Conservation (phyloP, 1,284 basidiomycete species). For the Apiotrichum siamense region DNA sequence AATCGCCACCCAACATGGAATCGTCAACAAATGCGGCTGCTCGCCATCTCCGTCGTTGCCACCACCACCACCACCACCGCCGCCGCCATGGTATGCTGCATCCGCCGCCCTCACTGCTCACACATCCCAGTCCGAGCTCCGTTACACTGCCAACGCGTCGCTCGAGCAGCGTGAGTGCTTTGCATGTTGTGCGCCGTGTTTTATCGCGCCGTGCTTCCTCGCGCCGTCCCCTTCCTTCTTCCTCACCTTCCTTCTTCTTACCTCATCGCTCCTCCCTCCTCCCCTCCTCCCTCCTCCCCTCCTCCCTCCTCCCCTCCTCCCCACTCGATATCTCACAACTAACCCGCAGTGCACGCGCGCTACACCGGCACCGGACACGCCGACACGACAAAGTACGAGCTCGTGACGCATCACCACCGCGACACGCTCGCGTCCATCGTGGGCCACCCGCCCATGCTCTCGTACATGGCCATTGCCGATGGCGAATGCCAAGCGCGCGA, state of each 20-base stretch:
- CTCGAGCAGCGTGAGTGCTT: constrained; percentile 73
- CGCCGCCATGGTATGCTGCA: too few species aligned
- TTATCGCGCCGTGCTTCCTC: too few species aligned
- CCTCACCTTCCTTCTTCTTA: background rate
- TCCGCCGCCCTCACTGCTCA: background rate
- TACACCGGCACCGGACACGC: constrained; percentile 95
- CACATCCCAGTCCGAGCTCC: constrained; percentile 60
- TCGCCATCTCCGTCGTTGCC: background rate
- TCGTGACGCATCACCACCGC: constrained; percentile 94
- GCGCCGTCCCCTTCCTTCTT: too few species aligned
- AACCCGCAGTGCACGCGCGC: constrained; percentile 75
- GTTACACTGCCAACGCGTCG: constrained; percentile 91
- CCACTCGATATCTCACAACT: constrained; percentile 11
- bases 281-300: constrained; percentile 2
- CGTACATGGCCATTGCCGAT: constrained; percentile 87
- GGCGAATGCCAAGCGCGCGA: constrained; percentile 81
- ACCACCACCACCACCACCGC: background rate
- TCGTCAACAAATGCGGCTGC: too few species aligned
- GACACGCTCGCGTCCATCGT: constrained; percentile 89
- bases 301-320: background rate
- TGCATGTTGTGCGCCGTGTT: too few species aligned
- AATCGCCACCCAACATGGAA: background rate
- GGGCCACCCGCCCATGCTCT: constrained; percentile 77
- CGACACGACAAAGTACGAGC: constrained; percentile 91
- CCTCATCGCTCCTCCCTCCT: background rate